Evolutionary conservation across 108 stramenopile genomes (phyloP).

Genomic region (Cyclotella atomus): DNA sequence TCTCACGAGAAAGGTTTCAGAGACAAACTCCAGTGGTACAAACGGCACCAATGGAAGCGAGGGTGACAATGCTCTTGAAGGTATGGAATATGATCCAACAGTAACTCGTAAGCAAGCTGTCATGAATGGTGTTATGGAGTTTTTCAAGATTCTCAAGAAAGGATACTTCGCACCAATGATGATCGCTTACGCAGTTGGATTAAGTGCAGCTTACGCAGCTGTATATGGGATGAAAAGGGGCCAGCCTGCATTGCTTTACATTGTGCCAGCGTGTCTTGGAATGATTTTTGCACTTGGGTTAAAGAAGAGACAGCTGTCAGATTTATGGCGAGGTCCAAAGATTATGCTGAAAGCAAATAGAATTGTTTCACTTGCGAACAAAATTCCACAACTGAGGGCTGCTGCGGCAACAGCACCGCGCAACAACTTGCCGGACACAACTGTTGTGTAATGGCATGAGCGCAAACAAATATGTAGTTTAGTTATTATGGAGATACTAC

Average conservation of each 20-base stretch:
- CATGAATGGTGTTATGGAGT: neutral
- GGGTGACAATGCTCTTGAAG: constrained; percentile 20
- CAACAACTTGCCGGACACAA: constrained; percentile 37
- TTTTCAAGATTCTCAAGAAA: constrained; percentile 23
- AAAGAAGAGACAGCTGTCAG: constrained; percentile 63
- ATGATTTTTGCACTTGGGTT: constrained; percentile 69
- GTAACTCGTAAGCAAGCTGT: constrained; percentile 14
- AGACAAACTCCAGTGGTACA: constrained; percentile 1
- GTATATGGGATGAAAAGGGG: constrained; percentile 88
- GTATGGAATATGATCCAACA: constrained; percentile 12
- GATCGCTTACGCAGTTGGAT: constrained; percentile 85
- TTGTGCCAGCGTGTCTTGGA: constrained; percentile 91
- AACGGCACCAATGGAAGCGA: neutral
- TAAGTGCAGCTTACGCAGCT: constrained; percentile 87
- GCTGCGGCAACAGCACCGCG: constrained; percentile 25
- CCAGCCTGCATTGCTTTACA: constrained; percentile 92
- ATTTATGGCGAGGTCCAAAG: constrained; percentile 80
- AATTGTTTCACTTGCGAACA: constrained; percentile 40
- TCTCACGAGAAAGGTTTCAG: constrained; percentile 29
- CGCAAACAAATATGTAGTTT: too few species aligned
- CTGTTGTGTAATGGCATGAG: constrained; percentile 9
- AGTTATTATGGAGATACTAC: too few species aligned
- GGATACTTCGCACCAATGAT: constrained; percentile 85
- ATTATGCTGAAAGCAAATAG: constrained; percentile 66
- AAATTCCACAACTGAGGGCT: constrained; percentile 26